Evolutionary conservation across 768 basidiomycete species (phyloP).

Genomic region (Coprinopsis strossmayeri): DNA sequence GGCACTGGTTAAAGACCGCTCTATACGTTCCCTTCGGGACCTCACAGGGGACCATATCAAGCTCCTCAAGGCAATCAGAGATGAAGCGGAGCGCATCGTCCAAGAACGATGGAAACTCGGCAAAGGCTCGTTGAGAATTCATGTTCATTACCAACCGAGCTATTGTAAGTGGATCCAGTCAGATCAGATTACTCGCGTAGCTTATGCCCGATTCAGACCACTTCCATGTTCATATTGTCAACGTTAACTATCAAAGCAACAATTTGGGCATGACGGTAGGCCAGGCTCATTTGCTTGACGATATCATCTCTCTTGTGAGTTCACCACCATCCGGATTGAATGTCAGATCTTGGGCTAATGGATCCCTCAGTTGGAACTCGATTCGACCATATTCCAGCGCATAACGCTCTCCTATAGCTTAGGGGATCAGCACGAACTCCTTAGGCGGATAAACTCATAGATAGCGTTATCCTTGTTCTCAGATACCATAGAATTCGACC

Average conservation of each 20-base stretch:
- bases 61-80: conserved; percentile 61
- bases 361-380: conserved; percentile 46
- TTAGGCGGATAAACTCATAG: conserved; percentile 18
- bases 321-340: neutral
- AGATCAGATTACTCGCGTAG: neutral
- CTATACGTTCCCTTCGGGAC: conserved; percentile 72
- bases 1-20: conserved; percentile 58
- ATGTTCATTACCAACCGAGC: conserved; percentile 91
- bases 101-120: conserved; percentile 61
- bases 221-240: conserved; percentile 91
- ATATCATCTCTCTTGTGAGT: conserved; percentile 47
- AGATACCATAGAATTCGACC: too few relatives aligned
- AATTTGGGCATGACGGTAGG: conserved; percentile 75
- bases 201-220: conserved; percentile 54
- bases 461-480: neutral
- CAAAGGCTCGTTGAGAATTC: conserved; percentile 63
- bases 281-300: conserved; percentile 90
- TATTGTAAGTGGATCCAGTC: conserved; percentile 77
- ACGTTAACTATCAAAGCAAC: conserved; percentile 55
- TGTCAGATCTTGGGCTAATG: neutral
- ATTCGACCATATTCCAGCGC: conserved; percentile 54
- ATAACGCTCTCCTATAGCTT: conserved; percentile 80
- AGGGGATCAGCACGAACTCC: conserved; percentile 67
- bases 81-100: conserved; percentile 45
- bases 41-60: conserved; percentile 56